These are phyloP conservation scores for Digitaria exilis DNA, from an alignment of 202 grass and related monocot genomes.

Conservation along the genomic window DNA sequence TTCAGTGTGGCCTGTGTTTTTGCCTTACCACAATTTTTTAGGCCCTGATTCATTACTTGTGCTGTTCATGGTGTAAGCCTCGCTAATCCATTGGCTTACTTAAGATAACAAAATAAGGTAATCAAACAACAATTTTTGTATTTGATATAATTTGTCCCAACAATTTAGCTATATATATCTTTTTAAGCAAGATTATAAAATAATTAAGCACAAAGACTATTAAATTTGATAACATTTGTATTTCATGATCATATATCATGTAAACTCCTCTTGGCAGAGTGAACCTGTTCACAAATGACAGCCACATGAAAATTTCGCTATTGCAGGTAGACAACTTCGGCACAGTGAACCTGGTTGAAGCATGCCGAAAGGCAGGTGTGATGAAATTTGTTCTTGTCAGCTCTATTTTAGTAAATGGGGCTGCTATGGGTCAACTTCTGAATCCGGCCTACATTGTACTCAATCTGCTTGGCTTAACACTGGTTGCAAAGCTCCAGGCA, in stretches of 20 bases:
- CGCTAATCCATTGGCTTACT: neutral
- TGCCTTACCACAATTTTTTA: neutral
- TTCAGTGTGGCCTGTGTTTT: neutral
- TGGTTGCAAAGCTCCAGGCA: constrained; percentile 71
- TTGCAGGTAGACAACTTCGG: constrained; percentile 65
- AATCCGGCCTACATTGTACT: constrained; percentile 71
- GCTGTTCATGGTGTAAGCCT: neutral
- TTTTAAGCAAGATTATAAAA: neutral
- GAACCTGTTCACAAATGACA: neutral
- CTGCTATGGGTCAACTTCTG: constrained; percentile 66
- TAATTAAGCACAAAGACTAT: neutral
- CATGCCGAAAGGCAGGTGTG: constrained; percentile 60
- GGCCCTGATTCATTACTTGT: neutral
- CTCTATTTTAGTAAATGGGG: constrained; percentile 78
- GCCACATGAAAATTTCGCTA: neutral
- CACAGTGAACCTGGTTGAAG: constrained; percentile 68
- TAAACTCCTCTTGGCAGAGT: neutral
- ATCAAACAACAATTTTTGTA: neutral
- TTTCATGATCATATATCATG: neutral
- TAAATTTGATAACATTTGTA: neutral
- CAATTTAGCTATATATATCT: too few species aligned
- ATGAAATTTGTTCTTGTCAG: constrained; percentile 65
- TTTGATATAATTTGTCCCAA: neutral
- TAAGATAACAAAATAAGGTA: neutral
- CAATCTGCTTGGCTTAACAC: constrained; percentile 66